Percentiles rank a stretch among this genome's conserved stretches.
Evolutionary conservation across 306 rosid genomes (phyloP).

Genomic region (Trifolium dubium): DNA sequence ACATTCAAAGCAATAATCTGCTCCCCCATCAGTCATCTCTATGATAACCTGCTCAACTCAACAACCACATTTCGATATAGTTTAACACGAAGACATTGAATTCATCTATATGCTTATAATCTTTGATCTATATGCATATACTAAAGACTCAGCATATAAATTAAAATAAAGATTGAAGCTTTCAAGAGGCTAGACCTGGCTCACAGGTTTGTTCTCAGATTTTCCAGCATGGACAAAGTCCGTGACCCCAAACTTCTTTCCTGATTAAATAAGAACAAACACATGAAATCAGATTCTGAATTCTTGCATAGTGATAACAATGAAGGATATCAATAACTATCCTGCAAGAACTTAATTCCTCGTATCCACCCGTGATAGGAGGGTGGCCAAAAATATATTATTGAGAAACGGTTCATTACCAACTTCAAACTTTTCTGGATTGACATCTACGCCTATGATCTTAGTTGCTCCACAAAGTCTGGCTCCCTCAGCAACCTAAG

Average conservation of each 20-base stretch:
- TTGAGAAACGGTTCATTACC: slow-evolving; percentile 46
- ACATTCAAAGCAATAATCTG: slow-evolving; percentile 85
- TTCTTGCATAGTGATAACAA: not conserved
- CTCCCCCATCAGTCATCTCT: slow-evolving; percentile 75
- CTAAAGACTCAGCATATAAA: not conserved
- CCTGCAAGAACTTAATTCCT: not conserved
- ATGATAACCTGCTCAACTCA: slow-evolving; percentile 51
- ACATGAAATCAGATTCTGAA: not conserved
- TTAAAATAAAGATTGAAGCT: not conserved
- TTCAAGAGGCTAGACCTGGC: slow-evolving; percentile 56
- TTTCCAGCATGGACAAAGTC: slow-evolving; percentile 57
- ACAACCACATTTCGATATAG: not conserved
- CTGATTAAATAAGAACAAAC: slow-evolving; percentile 44
- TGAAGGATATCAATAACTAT: not conserved
- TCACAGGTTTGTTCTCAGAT: slow-evolving; percentile 58
- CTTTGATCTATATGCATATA: not conserved
- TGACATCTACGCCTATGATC: slow-evolving; percentile 69
- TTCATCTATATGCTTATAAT: not conserved
- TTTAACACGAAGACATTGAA: not conserved
- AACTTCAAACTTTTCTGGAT: slow-evolving; percentile 60
- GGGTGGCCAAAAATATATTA: not conserved
- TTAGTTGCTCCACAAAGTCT: slow-evolving; percentile 22
- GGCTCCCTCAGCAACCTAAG: slow-evolving; percentile 68
- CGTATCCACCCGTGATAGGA: not conserved
- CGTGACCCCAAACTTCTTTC: slow-evolving; percentile 77